Base-by-base conservation (phyloP, 139 green algal genomes). In the Chlorella sorokiniana region DNA sequence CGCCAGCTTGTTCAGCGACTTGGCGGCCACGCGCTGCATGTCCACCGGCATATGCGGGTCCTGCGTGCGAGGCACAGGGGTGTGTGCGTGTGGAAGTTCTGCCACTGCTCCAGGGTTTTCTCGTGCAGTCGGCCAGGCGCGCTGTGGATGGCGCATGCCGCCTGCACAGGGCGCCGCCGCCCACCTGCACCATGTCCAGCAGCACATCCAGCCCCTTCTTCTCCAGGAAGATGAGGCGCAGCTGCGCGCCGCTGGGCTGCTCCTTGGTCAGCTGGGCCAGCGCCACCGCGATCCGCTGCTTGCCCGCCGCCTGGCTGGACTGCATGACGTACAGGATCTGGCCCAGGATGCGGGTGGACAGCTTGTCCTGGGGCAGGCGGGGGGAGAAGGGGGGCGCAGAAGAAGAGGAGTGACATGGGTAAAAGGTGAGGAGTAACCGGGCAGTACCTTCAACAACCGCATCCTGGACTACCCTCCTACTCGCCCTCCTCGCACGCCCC, bases 161-260 rank as follows among this genome's bases (percentile, higher is more conserved):
- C n/a, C n/a, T n/a, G n/a, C 56, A 65, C 56, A 33, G 56, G 22
- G 56, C 6, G 23, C 31, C 7, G 14, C 40, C 14, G 20, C 27
- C 42, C 64, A 85, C 86, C 83, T 85, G 86, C 83, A 98, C 72
- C 85, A 98, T 90, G 72, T 94, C 88, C 67, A 98, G 82, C 80
- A 99, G 88, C 40, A 98, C 86, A 29, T 98, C 90, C 74, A 98
- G 83, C 35, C 93, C 96, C 20, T 86, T 79, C 41, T 89, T 82
- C 51, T 96, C 88, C 0, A 96, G 76, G 81, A 98, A 97, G 18
- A 96, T 93, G 65, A 56, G 64, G 38, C 89, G 89, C 75, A 98
- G 79, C 54, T 97, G 83, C 23, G 90, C 82, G 4, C 84, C 84
- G 54, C 48, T 67, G 51, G 79, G 71, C 35, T 68, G 73, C n/a